Conservation (phyloP, 768 basidiomycete genomes). For the Auricularia heimuer region DNA sequence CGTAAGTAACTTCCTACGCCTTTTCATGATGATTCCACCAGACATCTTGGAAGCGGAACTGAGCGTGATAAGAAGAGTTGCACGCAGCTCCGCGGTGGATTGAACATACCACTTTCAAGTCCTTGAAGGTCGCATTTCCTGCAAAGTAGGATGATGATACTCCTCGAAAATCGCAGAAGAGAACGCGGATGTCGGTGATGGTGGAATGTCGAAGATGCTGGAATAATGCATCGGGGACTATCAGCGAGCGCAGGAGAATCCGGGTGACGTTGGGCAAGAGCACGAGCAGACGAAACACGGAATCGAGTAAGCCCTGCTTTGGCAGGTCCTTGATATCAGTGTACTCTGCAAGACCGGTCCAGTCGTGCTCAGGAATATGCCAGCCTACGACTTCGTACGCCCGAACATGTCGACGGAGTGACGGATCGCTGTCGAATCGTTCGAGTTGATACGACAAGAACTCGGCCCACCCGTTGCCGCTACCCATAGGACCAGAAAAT, state of each 20-base stretch:
- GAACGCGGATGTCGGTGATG: neutral
- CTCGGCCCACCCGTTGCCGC: neutral
- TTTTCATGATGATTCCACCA: too few species aligned
- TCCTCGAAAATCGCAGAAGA: neutral
- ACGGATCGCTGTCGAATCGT: neutral
- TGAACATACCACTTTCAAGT: too few species aligned
- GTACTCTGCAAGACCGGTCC: neutral
- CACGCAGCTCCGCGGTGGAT: too few species aligned
- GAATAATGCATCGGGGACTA: neutral
- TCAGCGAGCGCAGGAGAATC: neutral
- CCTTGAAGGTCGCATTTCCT: too few species aligned
- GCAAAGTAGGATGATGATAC: neutral
- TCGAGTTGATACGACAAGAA: neutral
- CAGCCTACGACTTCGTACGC: neutral
- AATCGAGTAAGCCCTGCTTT: neutral
- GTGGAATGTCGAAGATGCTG: neutral
- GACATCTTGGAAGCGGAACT: too few species aligned
- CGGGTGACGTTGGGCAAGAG: neutral
- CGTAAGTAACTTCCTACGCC: too few species aligned
- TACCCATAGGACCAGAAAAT: neutral
- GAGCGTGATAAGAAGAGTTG: too few species aligned
- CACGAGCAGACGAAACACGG: neutral
- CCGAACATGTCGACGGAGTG: neutral
- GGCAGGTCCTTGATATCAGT: neutral
- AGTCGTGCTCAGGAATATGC: neutral